These are phyloP conservation scores for Sanghuangporus weigelae DNA, from an alignment of 1,284 basidiomycete genomes.

Conservation along the genomic window DNA sequence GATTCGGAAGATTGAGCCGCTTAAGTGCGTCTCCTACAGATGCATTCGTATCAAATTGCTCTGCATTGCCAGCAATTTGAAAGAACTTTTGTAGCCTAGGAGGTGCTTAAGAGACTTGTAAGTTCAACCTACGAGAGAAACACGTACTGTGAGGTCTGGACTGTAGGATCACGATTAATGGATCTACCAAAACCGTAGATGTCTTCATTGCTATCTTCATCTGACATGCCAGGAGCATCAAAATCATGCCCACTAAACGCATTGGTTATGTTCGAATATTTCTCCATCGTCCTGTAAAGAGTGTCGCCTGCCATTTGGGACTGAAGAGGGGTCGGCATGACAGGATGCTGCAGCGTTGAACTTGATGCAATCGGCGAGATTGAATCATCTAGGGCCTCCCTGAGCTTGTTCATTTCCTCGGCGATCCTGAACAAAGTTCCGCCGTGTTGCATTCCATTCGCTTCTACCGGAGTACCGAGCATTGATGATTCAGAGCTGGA, in stretches of 20 bases:
- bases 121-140: neutral
- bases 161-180: conserved; percentile 38
- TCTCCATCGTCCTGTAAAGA: neutral
- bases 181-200: conserved; percentile 43
- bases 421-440: neutral
- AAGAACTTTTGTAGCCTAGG: conserved; percentile 49
- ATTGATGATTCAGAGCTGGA: neutral
- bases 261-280: neutral
- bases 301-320: neutral
- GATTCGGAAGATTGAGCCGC: conserved; percentile 36
- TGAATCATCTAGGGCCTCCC: neutral
- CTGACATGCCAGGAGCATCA: conserved; percentile 22
- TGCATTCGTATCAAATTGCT: conserved; percentile 49
- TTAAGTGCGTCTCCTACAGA: conserved; percentile 45
- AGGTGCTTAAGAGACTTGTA: conserved; percentile 6
- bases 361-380: neutral
- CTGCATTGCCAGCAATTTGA: conserved; percentile 48
- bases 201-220: conserved; percentile 35
- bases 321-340: neutral
- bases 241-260: conserved; percentile 4
- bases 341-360: neutral
- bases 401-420: neutral
- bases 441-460: neutral
- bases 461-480: neutral
- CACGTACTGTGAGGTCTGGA: conserved; percentile 44